Base-by-base conservation (phyloP, 1,284 basidiomycete genomes). In the Veloporphyrellus conicus region DNA sequence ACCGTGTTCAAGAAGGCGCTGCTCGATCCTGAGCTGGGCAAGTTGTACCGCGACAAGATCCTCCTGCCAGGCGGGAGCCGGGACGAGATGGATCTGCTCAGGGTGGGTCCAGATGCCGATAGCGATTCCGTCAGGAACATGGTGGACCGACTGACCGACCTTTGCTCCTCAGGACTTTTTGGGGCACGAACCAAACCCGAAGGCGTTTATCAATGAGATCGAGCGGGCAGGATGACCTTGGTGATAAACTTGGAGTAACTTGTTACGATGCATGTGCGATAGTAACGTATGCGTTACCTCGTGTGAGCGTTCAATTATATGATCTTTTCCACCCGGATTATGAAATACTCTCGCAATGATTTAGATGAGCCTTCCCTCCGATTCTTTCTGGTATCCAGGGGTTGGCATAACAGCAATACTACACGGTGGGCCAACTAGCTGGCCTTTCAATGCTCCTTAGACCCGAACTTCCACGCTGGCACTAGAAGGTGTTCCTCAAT, bases 401-500 rank as follows among this genome's bases (percentile, higher is more conserved):
- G n/a, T n/a, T n/a, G n/a, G n/a, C n/a, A n/a, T n/a, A n/a, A n/a
- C n/a, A n/a, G n/a, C n/a, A n/a, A n/a, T n/a, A n/a, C n/a, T n/a
- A n/a, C n/a, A n/a, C n/a, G n/a, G n/a, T n/a, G n/a, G n/a, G n/a
- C n/a, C n/a, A n/a, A n/a, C n/a, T n/a, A n/a, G n/a, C n/a, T n/a
- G n/a, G n/a, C n/a, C n/a, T n/a, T n/a, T n/a, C n/a, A n/a, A n/a
- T n/a, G n/a, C n/a, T n/a, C n/a, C n/a, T n/a, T n/a, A n/a, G n/a
- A n/a, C n/a, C n/a, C n/a, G n/a, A n/a, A n/a, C n/a, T n/a, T n/a
- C n/a, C n/a, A n/a, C n/a, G n/a, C n/a, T n/a, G n/a, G n/a, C n/a
- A n/a, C n/a, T n/a, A n/a, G 53, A 79, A 84, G n/a, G 89, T 87
- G 7, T 91, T 91, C 69, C 68, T 88, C 56, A 70, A 83, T 58